A percentile compares a stretch with the other conserved stretches of the same genome.
These are phyloP conservation scores for Wickerhamomyces bisporus DNA, from an alignment of 805 yeast genomes.

Conservation along the genomic window DNA sequence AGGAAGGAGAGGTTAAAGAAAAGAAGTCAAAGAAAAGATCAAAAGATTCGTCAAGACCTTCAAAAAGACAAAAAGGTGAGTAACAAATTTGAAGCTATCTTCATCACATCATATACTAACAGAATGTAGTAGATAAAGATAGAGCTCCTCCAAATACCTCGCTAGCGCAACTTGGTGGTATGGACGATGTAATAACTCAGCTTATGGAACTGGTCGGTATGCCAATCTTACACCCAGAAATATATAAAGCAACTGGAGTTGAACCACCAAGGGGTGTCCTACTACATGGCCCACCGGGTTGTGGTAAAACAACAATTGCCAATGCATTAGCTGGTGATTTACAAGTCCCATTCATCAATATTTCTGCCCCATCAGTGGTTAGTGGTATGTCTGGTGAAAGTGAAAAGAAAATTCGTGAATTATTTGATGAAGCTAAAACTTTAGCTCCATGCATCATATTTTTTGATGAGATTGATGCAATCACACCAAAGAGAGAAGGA, in stretches of 20 bases:
- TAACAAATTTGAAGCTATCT: slow-evolving; percentile 3
- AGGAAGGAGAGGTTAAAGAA: slow-evolving; percentile 21
- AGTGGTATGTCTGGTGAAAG: slow-evolving; percentile 99
- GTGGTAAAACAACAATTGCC: slow-evolving; percentile 96
- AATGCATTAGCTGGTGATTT: slow-evolving; percentile 94
- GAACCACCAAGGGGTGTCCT: slow-evolving; percentile 94
- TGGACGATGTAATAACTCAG: slow-evolving; percentile 79
- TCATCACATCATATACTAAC: slow-evolving; percentile 21
- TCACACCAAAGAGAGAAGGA: slow-evolving; percentile 96
- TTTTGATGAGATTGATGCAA: slow-evolving; percentile 96
- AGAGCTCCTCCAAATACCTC: slow-evolving; percentile 67
- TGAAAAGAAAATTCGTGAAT: slow-evolving; percentile 88
- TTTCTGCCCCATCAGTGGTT: slow-evolving; percentile 94
- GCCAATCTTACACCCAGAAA: slow-evolving; percentile 92
- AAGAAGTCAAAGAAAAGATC: slow-evolving; percentile 46
- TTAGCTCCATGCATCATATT: slow-evolving; percentile 91
- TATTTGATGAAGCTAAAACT: slow-evolving; percentile 86
- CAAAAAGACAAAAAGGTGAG: slow-evolving; percentile 36
- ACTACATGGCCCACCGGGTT: slow-evolving; percentile 98
- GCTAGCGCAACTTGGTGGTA: slow-evolving; percentile 80
- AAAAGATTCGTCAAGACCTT: slow-evolving; percentile 33
- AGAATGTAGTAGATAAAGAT: slow-evolving; percentile 37
- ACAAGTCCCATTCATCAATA: slow-evolving; percentile 84
- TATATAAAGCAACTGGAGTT: slow-evolving; percentile 79
- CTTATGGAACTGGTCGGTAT: slow-evolving; percentile 86